phyloP scores from a whole-genome alignment of 345 rosid species.

The Linum usitatissimum region DNA sequence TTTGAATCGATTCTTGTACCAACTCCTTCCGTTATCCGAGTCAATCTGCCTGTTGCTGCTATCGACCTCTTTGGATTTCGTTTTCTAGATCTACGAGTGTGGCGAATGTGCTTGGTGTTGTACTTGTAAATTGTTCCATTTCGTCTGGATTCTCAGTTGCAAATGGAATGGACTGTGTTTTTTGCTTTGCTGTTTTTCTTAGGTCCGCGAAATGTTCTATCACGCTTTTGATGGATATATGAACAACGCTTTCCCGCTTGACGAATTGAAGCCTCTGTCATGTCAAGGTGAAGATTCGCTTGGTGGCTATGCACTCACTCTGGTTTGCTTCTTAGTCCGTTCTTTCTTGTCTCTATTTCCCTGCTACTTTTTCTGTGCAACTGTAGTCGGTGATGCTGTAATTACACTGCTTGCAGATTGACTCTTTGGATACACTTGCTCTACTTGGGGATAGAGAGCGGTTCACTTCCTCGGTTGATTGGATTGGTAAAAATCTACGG shows the following conservation, averaged over 20 bases:
- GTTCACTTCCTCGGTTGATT: conserved; percentile 72
- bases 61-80: neutral
- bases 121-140: neutral
- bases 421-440: conserved; percentile 82
- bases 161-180: neutral
- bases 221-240: conserved; percentile 95
- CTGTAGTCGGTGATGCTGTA: conserved; percentile 7
- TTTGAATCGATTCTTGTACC: neutral
- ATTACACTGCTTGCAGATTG: conserved; percentile 43
- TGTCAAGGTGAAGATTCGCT: conserved; percentile 88
- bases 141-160: neutral
- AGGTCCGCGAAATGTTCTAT: conserved; percentile 98
- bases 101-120: neutral
- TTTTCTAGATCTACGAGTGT: neutral
- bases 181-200: neutral
- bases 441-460: conserved; percentile 72
- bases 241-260: conserved; percentile 91
- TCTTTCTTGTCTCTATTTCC: neutral
- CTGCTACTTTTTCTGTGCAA: conserved; percentile 8
- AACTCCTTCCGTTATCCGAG: neutral
- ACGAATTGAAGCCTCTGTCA: conserved; percentile 79
- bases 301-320: conserved; percentile 92
- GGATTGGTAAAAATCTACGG: conserved; percentile 95
- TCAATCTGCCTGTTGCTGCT: neutral
- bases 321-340: conserved; percentile 32